Conservation (phyloP, 2,329 filamentous ascomycete genomes). For the Arthroderma sp. region DNA sequence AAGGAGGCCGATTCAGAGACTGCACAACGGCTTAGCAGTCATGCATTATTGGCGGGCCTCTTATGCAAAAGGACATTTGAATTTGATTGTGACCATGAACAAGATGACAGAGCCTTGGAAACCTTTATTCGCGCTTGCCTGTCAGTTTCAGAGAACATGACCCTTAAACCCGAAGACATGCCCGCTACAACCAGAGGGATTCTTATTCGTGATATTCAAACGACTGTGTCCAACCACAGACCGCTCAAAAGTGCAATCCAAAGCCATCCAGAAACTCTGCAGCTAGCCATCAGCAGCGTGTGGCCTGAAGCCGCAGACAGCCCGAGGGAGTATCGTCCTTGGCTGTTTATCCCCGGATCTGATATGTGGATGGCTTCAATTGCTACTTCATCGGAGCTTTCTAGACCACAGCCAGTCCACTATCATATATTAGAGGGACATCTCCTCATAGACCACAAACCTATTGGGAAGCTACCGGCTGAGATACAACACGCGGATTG, state of each 20-base stretch:
- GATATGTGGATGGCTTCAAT: slow-evolving; percentile 1
- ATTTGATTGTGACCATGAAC: not conserved
- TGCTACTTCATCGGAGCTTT: not conserved
- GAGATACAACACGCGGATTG: slow-evolving; percentile 14
- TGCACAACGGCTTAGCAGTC: slow-evolving; percentile 10
- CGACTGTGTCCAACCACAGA: slow-evolving; percentile 11
- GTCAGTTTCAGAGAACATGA: too few relatives aligned
- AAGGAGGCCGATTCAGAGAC: slow-evolving; percentile 25
- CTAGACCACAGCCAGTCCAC: slow-evolving; percentile 9
- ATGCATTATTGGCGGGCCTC: slow-evolving; percentile 9
- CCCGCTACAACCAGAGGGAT: slow-evolving; percentile 20
- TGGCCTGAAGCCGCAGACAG: slow-evolving; percentile 29
- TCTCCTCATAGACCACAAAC: slow-evolving; percentile 20
- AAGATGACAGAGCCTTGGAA: too few relatives aligned
- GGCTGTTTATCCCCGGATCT: too few relatives aligned
- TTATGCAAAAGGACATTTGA: slow-evolving; percentile 11
- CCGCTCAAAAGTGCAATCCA: too few relatives aligned
- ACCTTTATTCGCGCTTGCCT: too few relatives aligned
- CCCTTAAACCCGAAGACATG: too few relatives aligned
- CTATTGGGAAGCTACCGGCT: slow-evolving; percentile 18
- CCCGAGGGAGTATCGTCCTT: too few relatives aligned
- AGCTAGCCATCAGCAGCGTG: slow-evolving; percentile 23
- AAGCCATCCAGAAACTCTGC: slow-evolving; percentile 16
- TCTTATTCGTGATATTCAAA: slow-evolving; percentile 36
- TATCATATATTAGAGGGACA: slow-evolving; percentile 22